Conservation (phyloP, 2,329 filamentous ascomycete species). For the Cladosporium sp. region DNA sequence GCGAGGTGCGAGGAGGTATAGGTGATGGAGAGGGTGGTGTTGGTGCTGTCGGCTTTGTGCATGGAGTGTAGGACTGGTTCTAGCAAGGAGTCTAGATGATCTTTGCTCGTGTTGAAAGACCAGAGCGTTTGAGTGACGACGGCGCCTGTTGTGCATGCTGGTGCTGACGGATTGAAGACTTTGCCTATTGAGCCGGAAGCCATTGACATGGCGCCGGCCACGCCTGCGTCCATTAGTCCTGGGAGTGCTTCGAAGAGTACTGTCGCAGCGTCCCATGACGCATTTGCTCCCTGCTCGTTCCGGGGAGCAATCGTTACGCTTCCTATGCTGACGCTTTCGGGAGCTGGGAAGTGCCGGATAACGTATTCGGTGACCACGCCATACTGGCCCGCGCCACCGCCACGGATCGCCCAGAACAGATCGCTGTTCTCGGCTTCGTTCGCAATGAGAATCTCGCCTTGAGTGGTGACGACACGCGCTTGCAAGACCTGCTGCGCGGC, state of each 20-base stretch:
- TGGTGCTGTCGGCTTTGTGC: constrained; percentile 3
- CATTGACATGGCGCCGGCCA: constrained; percentile 24
- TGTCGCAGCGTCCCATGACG: constrained; percentile 33
- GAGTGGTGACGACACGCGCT: constrained; percentile 10
- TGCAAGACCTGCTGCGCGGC: constrained; percentile 18
- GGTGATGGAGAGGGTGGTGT: constrained; percentile 10
- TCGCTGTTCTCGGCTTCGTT: constrained; percentile 17
- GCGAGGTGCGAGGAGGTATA: constrained; percentile 21
- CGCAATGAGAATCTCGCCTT: constrained; percentile 14
- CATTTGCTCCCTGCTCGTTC: constrained; percentile 28
- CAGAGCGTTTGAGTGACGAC: constrained; percentile 27
- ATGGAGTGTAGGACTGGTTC: constrained; percentile 15
- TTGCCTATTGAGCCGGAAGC: constrained; percentile 12
- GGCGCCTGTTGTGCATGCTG: constrained; percentile 26
- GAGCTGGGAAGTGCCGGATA: constrained; percentile 25
- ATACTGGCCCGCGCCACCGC: constrained; percentile 14
- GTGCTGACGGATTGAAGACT: constrained; percentile 33
- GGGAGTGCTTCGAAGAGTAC: constrained; percentile 23
- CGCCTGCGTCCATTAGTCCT: constrained; percentile 30
- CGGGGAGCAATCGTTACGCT: constrained; percentile 16
- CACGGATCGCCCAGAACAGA: constrained; percentile 20
- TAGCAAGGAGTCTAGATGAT: constrained; percentile 18
- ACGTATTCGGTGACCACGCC: constrained; percentile 13
- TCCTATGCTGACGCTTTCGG: constrained; percentile 14
- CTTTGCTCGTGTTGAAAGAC: constrained; percentile 25